These are phyloP conservation scores for Tylopilus sp. DNA, from an alignment of 1,284 basidiomycete genomes.

Conservation along the genomic window DNA sequence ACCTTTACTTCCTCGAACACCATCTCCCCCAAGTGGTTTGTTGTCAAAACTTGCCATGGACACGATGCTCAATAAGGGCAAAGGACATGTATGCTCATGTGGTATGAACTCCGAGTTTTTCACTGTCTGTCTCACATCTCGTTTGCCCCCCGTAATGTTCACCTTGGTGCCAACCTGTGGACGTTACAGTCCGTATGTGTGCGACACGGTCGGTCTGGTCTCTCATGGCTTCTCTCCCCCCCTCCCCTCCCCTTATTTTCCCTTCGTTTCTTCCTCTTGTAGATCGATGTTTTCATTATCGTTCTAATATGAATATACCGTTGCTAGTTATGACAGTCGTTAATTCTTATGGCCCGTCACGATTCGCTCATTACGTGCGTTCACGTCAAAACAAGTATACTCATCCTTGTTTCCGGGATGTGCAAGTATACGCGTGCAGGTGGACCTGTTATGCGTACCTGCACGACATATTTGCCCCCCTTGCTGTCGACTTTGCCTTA, in stretches of 20 bases:
- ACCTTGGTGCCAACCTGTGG: constrained; percentile 18
- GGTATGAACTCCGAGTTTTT: constrained; percentile 23
- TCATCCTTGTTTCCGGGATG: no score
- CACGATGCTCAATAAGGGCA: constrained; percentile 8
- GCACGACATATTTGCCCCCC: no score
- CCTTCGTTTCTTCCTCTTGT: neutral
- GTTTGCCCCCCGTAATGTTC: constrained; percentile 7
- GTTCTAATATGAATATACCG: constrained; percentile 26
- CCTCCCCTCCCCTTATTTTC: no score
- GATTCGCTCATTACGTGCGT: neutral
- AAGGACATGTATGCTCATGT: constrained; percentile 19
- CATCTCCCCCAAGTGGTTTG: constrained; percentile 9
- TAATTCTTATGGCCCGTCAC: neutral
- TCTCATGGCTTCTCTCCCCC: neutral
- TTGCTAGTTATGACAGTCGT: neutral
- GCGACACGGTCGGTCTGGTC: constrained; percentile 31
- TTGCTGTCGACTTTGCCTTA: no score
- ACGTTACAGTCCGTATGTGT: constrained; percentile 14
- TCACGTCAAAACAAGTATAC: no score
- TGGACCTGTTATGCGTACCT: no score
- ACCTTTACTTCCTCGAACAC: constrained; percentile 8
- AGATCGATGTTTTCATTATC: constrained; percentile 11
- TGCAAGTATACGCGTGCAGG: no score
- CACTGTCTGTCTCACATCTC: constrained; percentile 21
- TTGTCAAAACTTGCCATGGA: constrained; percentile 10